Base-by-base conservation (phyloP, 371 early-diverging fungal genomes). In the Mucor mucedo region DNA sequence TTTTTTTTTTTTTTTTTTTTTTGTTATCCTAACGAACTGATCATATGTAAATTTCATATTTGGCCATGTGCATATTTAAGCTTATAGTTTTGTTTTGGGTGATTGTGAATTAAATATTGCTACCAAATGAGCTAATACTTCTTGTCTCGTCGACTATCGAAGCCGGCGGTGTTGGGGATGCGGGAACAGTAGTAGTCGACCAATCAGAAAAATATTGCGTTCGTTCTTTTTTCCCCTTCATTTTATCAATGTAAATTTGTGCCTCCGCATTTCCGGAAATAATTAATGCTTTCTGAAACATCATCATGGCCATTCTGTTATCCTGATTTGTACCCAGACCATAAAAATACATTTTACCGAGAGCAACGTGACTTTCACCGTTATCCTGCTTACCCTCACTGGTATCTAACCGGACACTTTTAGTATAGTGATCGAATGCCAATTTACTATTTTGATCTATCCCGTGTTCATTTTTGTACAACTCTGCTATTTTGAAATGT, bases 321-420 rank as follows among this genome's bases (percentile, higher is more conserved):
- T 47, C 47, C 21, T 47, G n/a, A 7, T 47, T 47, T 21, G 47
- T 47, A 21, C 47, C 47, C 27, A 47, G 4, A 2, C 47, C 47
- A 47, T 47, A 21, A 21, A 47, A 47, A 21, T 47, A 47, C 47
- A 47, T 47, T 47, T 47, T 47, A 21, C 47, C 47, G 21, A 47
- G 47, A 2, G 47, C 47, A 8, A 47, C 47, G 3, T 21, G 47
- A 8, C 21, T 47, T 8, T 47, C 21, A 2, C 47, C 47, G 27
- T 21, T 16, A 5, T 47, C 21, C 5, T 5, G 2, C 2, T 5
- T 47, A 21, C 47, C 47, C 3, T 47, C 47, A 5, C 27, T 47
- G 8, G n/a, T n/a, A 47, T 47, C 47, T 27, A 47, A 47, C 21
- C 21, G 47, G 21, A 47, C 47, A 1, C 27, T 8, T 21, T 21